phyloP scores from a whole-genome alignment of 345 rosid species.

The Euphorbia tirucalli region DNA sequence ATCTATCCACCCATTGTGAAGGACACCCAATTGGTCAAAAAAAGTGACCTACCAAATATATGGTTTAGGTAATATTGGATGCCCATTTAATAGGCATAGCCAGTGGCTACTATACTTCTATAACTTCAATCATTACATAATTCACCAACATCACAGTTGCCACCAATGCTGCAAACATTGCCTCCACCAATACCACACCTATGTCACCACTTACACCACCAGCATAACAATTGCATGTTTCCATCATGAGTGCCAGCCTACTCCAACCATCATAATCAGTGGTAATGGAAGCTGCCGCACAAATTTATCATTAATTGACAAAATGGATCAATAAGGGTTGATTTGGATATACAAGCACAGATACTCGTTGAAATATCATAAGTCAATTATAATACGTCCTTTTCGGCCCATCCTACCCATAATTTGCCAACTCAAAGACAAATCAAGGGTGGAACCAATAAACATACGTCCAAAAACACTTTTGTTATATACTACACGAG shows the following conservation, averaged over 20 bases:
- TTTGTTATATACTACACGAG: background rate
- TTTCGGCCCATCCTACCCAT: background rate
- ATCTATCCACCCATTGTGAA: background rate
- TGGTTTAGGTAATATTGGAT: background rate
- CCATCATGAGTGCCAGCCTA: background rate
- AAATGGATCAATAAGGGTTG: background rate
- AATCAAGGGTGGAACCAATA: background rate
- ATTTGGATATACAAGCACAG: background rate
- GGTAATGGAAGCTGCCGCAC: background rate
- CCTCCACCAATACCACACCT: too few relatives aligned
- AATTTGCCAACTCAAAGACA: background rate
- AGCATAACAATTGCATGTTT: background rate
- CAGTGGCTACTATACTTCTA: background rate
- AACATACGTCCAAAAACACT: conserved; percentile 2
- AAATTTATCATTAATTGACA: background rate
- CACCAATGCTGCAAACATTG: too few relatives aligned
- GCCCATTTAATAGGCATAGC: background rate
- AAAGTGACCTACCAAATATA: background rate
- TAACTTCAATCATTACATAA: background rate
- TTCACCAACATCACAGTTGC: background rate
- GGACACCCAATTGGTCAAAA: background rate
- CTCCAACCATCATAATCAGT: background rate
- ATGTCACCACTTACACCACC: background rate
- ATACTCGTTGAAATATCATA: background rate
- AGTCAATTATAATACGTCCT: background rate